Evolutionary conservation across 2,329 filamentous ascomycete species (phyloP), one percentile per base, ranked within the genome.

Genomic region (Aureobasidium sp.): DNA sequence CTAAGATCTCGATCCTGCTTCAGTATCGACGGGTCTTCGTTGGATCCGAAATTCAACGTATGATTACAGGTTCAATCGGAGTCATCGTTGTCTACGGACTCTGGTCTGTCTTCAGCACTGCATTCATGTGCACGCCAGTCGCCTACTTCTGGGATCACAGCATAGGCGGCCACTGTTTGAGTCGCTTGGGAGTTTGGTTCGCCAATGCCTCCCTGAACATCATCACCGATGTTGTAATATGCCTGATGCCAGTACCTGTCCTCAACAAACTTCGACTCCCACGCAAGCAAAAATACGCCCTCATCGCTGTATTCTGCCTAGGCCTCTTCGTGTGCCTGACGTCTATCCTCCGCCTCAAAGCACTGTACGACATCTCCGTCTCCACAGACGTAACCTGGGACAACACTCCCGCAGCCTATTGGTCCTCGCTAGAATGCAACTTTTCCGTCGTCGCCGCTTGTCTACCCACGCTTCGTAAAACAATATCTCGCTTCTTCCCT

Each of bases 21-120:
- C 78, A 79, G 64, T 81, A 80, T 63, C 72, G 77, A 21, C 75
- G 76, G 16, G 73, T 81, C 32, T 80, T 81, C 59, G 74, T 73
- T 9, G 74, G 73, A 6, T 69, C 67, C 13, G 66, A 66, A 11
- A 76, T 76, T 67, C 72, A 74, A 6, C 64, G 73, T 16, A 62
- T 64, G 13, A 66, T 70, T 44, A 70, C 67, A 21, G 65, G 64
- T 13, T 36, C 71, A 4, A 70, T 74, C 54, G 66, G 59, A 1
- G 66, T 74, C 61, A 69, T 74, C n/a, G 48, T 70, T 21, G 50
- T 64, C 3, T 75, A 73, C 47, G 68, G 69, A 42, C 27, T 49
- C 9, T 61, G 68, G 50, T 66, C 67, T 36, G 72, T 63, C 61
- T 74, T 75, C 47, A 74, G 69, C 32, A 72, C 71, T 9, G 71